These are phyloP conservation scores for Pseudopyrenochaeta lycopersici DNA, from an alignment of 2,329 filamentous ascomycete genomes.

Conservation along the genomic window DNA sequence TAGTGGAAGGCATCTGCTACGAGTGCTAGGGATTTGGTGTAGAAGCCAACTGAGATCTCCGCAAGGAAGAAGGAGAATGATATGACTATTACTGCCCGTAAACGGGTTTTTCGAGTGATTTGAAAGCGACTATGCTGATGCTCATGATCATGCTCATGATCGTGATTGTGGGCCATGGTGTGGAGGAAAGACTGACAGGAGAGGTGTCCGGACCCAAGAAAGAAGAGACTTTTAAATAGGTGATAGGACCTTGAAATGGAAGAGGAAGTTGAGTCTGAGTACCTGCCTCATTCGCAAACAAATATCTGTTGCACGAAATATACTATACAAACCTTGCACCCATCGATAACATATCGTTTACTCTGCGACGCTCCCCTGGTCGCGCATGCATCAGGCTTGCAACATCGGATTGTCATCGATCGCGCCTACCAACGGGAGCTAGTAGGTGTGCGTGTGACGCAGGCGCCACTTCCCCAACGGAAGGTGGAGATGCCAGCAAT, in stretches of 20 bases:
- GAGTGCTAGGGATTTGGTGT: slow-evolving; percentile 74
- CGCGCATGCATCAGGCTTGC: slow-evolving; percentile 10
- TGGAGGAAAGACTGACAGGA: background rate
- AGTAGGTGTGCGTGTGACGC: background rate
- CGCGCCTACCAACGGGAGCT: background rate
- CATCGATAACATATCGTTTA: slow-evolving; percentile 21
- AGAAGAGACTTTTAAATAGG: background rate
- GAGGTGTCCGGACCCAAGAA: background rate
- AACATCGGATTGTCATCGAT: slow-evolving; percentile 5
- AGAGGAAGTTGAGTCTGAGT: background rate
- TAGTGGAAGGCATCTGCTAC: slow-evolving; percentile 84
- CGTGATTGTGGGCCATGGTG: slow-evolving; percentile 23
- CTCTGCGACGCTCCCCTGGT: slow-evolving; percentile 15
- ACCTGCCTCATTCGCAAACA: slow-evolving; percentile 1
- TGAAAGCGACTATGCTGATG: slow-evolving; percentile 25
- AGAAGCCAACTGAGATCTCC: slow-evolving; percentile 70
- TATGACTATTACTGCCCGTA: slow-evolving; percentile 55
- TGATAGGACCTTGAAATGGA: background rate
- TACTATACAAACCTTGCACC: slow-evolving; percentile 5
- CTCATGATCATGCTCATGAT: slow-evolving; percentile 9
- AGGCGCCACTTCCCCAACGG: background rate
- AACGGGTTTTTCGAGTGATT: slow-evolving; percentile 43
- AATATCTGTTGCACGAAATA: slow-evolving; percentile 14
- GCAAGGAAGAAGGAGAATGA: slow-evolving; percentile 58
- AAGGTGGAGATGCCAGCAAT: background rate